Conservation (phyloP, 306 rosid genomes). For the Castanea sativa region DNA sequence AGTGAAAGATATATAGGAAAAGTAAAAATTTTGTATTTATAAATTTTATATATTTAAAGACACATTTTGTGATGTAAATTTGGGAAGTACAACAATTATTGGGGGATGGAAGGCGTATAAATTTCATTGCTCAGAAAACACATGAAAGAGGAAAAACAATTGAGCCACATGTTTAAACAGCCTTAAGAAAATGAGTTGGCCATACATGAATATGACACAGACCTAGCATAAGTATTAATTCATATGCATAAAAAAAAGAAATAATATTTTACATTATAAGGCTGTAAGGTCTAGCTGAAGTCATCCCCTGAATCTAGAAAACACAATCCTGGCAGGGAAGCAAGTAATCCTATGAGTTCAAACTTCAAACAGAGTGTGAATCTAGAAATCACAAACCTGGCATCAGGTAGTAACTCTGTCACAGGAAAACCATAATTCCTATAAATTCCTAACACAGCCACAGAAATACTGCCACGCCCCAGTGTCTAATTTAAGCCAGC, state of each 20-base stretch:
- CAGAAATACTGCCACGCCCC: background rate
- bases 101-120: background rate
- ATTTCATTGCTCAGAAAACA: background rate
- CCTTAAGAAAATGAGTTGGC: background rate
- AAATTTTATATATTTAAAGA: background rate
- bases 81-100: background rate
- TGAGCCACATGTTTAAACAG: background rate
- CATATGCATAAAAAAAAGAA: background rate
- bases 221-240: background rate
- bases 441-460: background rate
- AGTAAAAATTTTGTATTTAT: background rate
- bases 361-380: background rate
- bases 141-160: background rate
- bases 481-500: background rate
- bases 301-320: background rate
- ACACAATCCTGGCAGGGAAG: background rate
- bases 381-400: background rate
- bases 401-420: too few species aligned
- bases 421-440: background rate
- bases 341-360: background rate
- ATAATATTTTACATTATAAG: background rate
- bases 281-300: background rate
- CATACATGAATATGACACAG: background rate
- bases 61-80: background rate
- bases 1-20: background rate